Evolutionary conservation across 139 green algal genomes (phyloP), one percentile per base, ranked within the genome.

Genomic region (Chlorella vulgaris): DNA sequence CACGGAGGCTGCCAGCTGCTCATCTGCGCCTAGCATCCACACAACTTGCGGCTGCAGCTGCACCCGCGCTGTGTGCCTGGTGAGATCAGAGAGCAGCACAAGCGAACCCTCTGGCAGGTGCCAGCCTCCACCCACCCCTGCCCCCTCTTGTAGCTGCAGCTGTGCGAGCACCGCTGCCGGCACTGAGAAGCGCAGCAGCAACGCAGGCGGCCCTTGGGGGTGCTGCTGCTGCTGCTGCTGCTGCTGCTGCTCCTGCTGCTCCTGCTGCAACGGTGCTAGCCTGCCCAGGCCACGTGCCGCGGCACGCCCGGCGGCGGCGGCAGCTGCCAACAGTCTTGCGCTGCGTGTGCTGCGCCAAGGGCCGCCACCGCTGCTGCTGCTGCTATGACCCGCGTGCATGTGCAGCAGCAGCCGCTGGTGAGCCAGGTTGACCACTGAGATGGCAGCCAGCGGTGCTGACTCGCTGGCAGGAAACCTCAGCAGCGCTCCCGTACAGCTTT

Each of bases 401-500:
- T 69, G 8, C 0, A 22, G 3, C 28, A 79, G 22, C 35, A 79
- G 53, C 2, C 8, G 53, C 73, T 53, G 22, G n/a, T 35, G 51
- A 35, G 73, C 73, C 36, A 38, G 73, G 33, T 69, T 69, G 53
- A 19, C 15, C 7, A 79, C 1, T 0, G 19, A 5, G 1, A 8
- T 24, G 24, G 73, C 73, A 3, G 53, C 24, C 53, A 51, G 36
- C 28, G 33, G 29, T 3, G 50, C 19, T 6, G 33, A 35, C 2
- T 8, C 35, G 2, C 26, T 38, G 3, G 51, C 73, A 4, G 73
- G 73, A 33, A 79, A 19, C 47, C 51, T 60, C 35, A 79, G 53
- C 51, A 51, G 28, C 7, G 73, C 73, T 6, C 51, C 73, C 19
- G 36, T 79, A 51, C 73, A 79, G 53, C 58, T 5, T 53, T 79